Conservation (phyloP, 129 eudicot genomes). For the Flaveria bidentis region DNA sequence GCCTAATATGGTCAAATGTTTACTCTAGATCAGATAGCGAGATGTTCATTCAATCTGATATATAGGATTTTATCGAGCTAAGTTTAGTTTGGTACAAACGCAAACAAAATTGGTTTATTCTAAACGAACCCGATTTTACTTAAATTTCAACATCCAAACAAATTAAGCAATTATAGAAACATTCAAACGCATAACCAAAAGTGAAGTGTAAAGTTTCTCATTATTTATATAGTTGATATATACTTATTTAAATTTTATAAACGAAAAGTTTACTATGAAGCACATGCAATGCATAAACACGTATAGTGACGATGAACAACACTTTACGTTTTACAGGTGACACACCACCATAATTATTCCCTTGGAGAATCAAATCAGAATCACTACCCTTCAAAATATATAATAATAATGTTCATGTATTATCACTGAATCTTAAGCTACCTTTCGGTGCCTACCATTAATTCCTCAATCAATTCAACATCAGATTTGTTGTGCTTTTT, state of each 20-base stretch:
- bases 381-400: not conserved
- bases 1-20: no score
- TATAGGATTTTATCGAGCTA: no score
- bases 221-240: not conserved
- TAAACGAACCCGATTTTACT: no score
- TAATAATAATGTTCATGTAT: no score
- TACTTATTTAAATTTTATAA: not conserved
- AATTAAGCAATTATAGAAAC: no score
- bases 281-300: not conserved
- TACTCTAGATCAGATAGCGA: no score
- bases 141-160: no score
- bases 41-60: no score
- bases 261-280: not conserved
- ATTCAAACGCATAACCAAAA: no score
- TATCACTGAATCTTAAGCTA: constrained; percentile 3
- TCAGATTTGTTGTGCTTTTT: not conserved
- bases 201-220: not conserved
- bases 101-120: no score
- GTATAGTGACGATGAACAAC: not conserved
- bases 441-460: constrained; percentile 19
- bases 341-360: not conserved
- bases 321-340: constrained; percentile 24
- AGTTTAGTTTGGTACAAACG: no score
- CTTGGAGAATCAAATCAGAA: constrained; percentile 11
- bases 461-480: constrained; percentile 2